Evolutionary conservation across 169 alveolate genomes (phyloP).

Genomic region (Plasmodium gaboni): DNA sequence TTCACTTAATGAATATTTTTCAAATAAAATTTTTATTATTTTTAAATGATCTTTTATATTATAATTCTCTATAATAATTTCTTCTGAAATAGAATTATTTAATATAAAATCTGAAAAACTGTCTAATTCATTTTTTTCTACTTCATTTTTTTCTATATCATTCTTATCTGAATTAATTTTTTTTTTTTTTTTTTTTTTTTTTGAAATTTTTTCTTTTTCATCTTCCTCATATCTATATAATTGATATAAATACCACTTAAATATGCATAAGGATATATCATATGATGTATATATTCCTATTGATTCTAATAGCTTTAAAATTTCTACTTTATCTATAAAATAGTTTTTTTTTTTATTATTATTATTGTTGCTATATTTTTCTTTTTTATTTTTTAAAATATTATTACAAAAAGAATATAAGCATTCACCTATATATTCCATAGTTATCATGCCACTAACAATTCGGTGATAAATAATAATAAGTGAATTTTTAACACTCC

Average conservation of each 20-base stretch:
- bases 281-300: slow-evolving; percentile 45
- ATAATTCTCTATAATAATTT: background rate
- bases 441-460: slow-evolving; percentile 31
- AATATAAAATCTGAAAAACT: background rate
- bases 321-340: background rate
- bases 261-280: slow-evolving; percentile 20
- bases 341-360: background rate
- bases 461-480: slow-evolving; percentile 34
- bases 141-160: background rate
- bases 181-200: too few relatives aligned
- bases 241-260: slow-evolving; percentile 33
- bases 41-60: slow-evolving; percentile 15
- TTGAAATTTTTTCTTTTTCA: background rate
- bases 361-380: background rate
- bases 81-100: background rate
- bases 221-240: background rate
- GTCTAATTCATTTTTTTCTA: background rate
- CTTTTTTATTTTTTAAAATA: slow-evolving; percentile 2
- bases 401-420: slow-evolving; percentile 9
- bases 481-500: slow-evolving; percentile 10
- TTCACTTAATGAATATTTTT: slow-evolving; percentile 14
- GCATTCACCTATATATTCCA: slow-evolving; percentile 28
- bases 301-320: slow-evolving; percentile 16
- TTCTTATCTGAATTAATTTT: too few relatives aligned
- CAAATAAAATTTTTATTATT: background rate